Evolutionary conservation across 2,329 filamentous ascomycete genomes (phyloP).

Genomic region (Ophiostoma novo-ulmi): DNA sequence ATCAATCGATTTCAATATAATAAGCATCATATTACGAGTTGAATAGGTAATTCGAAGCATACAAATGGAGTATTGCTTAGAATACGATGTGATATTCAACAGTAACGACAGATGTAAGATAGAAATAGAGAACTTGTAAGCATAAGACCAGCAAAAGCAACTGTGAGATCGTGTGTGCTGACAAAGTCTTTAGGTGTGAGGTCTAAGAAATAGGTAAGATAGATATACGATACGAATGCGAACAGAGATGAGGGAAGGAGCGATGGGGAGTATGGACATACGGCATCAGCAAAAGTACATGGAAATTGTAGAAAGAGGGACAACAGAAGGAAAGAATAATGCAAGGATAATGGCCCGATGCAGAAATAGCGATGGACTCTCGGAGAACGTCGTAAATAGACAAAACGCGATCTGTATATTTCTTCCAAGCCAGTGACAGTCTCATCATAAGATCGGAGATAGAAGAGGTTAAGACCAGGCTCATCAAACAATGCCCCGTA

Average conservation of each 20-base stretch:
- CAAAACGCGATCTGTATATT: background rate
- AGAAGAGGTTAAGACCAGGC: background rate
- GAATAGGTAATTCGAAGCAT: too few relatives aligned
- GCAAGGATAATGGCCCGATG: background rate
- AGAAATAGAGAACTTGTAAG: background rate
- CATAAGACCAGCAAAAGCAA: too few relatives aligned
- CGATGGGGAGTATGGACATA: background rate
- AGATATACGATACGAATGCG: background rate
- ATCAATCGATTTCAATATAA: background rate
- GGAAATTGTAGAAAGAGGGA: background rate
- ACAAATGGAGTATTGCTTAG: too few relatives aligned
- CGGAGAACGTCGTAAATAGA: slow-evolving; percentile 12
- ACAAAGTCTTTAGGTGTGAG: too few relatives aligned
- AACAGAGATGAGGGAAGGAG: background rate
- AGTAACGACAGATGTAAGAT: background rate
- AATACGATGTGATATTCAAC: background rate
- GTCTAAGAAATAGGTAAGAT: too few relatives aligned
- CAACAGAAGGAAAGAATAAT: background rate
- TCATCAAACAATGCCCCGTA: background rate
- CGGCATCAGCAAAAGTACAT: background rate
- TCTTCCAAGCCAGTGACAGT: background rate
- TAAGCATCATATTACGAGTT: too few relatives aligned
- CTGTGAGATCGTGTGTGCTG: background rate
- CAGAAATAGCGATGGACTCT: background rate
- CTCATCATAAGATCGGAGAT: background rate